Base-by-base conservation (phyloP, 2,329 filamentous ascomycete genomes). In the Mycosphaerelloides madeirae region DNA sequence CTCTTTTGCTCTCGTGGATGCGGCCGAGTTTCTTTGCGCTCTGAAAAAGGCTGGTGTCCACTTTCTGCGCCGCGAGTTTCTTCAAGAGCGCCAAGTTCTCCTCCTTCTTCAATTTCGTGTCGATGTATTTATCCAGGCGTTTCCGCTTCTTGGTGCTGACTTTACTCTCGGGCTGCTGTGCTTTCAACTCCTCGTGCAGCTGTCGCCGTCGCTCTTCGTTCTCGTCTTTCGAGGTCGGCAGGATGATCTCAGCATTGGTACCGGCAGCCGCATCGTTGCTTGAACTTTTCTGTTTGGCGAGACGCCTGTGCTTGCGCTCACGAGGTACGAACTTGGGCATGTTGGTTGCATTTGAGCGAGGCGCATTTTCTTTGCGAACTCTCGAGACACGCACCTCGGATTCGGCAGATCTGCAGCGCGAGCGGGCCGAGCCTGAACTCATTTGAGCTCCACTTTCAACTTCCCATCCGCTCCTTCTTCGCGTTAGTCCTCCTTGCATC, bases 71-170 rank as follows among this genome's bases (percentile, higher is more conserved):
- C 14, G 87, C 86, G 19, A 98, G 76, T 63, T 93, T 90, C 62
- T 86, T 85, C 57, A 97, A 75, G 22, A 98, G 72, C 44, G 82
- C 85, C 20, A 87, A 75, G 59, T 87, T 95, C 66, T 97, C 91
- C 62, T 98, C 93, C 66, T 95, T 96, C 66, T 83, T 86, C 35
- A 98, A 73, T 75, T 98, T 98, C 46, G 79, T 93, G 59, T 97
- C 90, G 64, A 85, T 81, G 54, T 84, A 85, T 60, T 84, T 84
- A 55, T 84, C 80, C 50, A 85, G 60, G 42, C 81, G 71, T 68
- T 84, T 84, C 55, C 79, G 74, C 66, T 85, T 85, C 65, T 84
- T 84, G 15, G 71, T 67, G 2, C 76, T 79, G 46, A 83, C 74
- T 3, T 74, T 65, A 25, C 22, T 25, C 45, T 78, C 69, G 3